These are phyloP conservation scores for Didymella sp. DNA, from an alignment of 2,329 filamentous ascomycete genomes.

Conservation along the genomic window DNA sequence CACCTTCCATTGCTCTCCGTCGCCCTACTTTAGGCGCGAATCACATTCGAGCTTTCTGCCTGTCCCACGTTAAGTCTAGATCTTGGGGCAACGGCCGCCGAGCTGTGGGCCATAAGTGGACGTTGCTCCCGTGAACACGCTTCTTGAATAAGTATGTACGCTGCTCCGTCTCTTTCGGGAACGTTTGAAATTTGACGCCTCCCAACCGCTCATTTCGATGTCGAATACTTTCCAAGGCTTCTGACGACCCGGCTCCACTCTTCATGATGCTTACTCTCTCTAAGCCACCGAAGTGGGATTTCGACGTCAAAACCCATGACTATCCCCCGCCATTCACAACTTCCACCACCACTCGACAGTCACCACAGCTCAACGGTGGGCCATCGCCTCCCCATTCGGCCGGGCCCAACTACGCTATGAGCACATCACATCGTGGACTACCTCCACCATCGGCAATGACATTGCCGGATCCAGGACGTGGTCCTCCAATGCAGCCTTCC, in stretches of 20 bases:
- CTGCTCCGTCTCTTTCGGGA: constrained; percentile 45
- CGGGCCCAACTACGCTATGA: constrained; percentile 55
- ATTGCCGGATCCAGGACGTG: constrained; percentile 56
- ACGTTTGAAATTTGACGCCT: constrained; percentile 35
- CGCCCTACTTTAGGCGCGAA: constrained; percentile 46
- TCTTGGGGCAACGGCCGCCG: constrained; percentile 42
- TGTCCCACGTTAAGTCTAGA: constrained; percentile 45
- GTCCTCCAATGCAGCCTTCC: constrained; percentile 36
- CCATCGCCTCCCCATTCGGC: constrained; percentile 51
- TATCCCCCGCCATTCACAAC: constrained; percentile 54
- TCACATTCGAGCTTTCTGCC: constrained; percentile 43
- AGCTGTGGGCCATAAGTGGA: constrained; percentile 47
- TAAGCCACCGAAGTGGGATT: constrained; percentile 56
- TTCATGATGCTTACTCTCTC: constrained; percentile 61
- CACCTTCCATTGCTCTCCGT: constrained; percentile 37
- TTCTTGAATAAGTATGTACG: constrained; percentile 50
- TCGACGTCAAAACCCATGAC: constrained; percentile 59
- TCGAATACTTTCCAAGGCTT: constrained; percentile 33
- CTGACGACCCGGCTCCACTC: constrained; percentile 28
- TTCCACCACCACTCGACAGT: constrained; percentile 49
- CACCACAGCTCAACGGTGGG: constrained; percentile 51
- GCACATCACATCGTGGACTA: constrained; percentile 60
- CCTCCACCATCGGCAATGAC: constrained; percentile 62
- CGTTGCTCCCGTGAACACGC: constrained; percentile 45
- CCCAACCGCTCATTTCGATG: constrained; percentile 46